Conservation (phyloP, 768 basidiomycete species). For the Cystofilobasidium macerans region DNA sequence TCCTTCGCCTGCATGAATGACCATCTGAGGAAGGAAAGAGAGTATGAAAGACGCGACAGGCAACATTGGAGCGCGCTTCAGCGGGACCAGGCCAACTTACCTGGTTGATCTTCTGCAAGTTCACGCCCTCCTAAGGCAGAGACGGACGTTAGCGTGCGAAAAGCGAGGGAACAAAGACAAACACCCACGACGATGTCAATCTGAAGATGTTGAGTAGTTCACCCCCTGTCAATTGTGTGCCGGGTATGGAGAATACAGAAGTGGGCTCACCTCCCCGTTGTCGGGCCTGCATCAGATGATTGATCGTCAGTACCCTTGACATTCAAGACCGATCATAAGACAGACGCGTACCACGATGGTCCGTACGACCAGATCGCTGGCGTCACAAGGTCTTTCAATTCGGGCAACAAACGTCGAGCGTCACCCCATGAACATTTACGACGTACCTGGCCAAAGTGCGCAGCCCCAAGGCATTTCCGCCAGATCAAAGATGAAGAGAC, state of each 20-base stretch:
- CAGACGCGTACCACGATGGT: background rate
- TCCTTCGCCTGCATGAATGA: background rate
- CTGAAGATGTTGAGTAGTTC: background rate
- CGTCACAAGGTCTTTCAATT: too few relatives aligned
- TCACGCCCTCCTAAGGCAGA: conserved; percentile 3
- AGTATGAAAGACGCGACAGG: too few relatives aligned
- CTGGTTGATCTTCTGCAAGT: background rate
- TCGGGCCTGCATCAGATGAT: background rate
- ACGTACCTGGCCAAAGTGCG: background rate
- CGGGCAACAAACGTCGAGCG: too few relatives aligned
- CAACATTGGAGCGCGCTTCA: background rate
- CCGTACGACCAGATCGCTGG: conserved; percentile 4
- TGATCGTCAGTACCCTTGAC: background rate
- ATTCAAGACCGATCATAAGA: background rate
- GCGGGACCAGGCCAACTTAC: background rate
- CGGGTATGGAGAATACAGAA: background rate
- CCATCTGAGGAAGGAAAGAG: conserved; percentile 5
- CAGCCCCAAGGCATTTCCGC: conserved; percentile 11
- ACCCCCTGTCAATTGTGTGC: background rate
- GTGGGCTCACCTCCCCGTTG: conserved; percentile 11
- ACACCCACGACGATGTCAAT: conserved; percentile 12
- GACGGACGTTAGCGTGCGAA: too few relatives aligned
- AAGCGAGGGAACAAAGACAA: too few relatives aligned
- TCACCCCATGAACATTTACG: background rate
- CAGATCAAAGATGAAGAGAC: conserved; percentile 10